phyloP scores from a whole-genome alignment of 1,284 basidiomycete species.

The Malassezia equina region DNA sequence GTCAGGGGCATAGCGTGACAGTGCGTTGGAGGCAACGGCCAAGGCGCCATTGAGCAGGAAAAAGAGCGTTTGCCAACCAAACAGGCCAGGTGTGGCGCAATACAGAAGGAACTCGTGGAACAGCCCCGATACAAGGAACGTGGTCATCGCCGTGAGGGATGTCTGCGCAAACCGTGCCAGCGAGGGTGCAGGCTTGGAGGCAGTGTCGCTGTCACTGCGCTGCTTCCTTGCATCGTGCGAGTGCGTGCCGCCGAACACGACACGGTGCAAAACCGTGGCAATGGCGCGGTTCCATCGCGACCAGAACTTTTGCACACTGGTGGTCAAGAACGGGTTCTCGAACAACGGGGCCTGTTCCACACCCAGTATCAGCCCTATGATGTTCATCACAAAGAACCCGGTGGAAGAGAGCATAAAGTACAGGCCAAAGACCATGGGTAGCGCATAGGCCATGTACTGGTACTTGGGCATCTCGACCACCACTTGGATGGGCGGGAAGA shows the following conservation, averaged over 20 bases:
- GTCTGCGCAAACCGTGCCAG: constrained; percentile 31
- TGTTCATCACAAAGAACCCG: not conserved
- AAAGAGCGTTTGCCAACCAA: constrained; percentile 43
- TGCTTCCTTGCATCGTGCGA: constrained; percentile 26
- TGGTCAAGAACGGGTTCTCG: constrained; percentile 41
- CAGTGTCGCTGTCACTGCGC: constrained; percentile 20
- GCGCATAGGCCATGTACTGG: constrained; percentile 29
- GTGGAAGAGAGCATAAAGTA: constrained; percentile 8
- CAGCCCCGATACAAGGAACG: constrained; percentile 40
- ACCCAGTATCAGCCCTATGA: constrained; percentile 31
- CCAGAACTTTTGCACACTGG: constrained; percentile 46
- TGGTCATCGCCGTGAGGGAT: constrained; percentile 26
- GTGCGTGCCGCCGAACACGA: constrained; percentile 38
- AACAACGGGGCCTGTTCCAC: constrained; percentile 47
- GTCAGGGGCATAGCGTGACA: constrained; percentile 32
- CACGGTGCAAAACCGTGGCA: constrained; percentile 44
- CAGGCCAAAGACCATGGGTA: constrained; percentile 21
- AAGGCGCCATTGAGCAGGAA: constrained; percentile 42
- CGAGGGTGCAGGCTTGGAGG: constrained; percentile 13
- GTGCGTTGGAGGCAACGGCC: constrained; percentile 37
- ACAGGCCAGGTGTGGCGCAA: constrained; percentile 20
- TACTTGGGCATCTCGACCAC: constrained; percentile 20
- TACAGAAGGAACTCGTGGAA: constrained; percentile 45
- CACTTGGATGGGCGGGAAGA: constrained; percentile 37
- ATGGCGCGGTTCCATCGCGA: constrained; percentile 47